Conservation (phyloP, 2,329 filamentous ascomycete species). For the Hymenoscyphus fructigenus region DNA sequence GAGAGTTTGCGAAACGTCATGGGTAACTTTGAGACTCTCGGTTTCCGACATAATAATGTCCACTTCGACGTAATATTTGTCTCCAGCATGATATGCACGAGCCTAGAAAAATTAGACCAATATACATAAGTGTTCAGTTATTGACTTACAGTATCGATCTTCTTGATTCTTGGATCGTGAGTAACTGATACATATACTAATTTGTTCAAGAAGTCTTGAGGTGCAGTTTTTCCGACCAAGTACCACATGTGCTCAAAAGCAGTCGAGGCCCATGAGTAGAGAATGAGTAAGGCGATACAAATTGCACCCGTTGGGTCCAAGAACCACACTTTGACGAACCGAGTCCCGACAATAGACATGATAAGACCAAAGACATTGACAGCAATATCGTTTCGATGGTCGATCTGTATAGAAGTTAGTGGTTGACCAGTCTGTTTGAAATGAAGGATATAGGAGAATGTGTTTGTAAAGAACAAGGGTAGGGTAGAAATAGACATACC, state of each 20-base stretch:
- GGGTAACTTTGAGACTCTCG: constrained; percentile 73
- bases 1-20: constrained; percentile 75
- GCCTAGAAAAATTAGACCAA: constrained; percentile 14
- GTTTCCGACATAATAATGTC: constrained; percentile 80
- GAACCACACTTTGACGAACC: constrained; percentile 68
- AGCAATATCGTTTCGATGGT: constrained; percentile 66
- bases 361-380: constrained; percentile 90
- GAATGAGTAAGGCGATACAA: constrained; percentile 74
- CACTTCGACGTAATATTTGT: constrained; percentile 80
- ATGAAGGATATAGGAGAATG: not conserved
- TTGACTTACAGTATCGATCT: constrained; percentile 71
- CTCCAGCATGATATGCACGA: constrained; percentile 80
- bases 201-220: constrained; percentile 79
- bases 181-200: constrained; percentile 90
- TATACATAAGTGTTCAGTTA: not conserved
- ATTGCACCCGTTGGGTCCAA: constrained; percentile 78
- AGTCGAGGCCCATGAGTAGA: constrained; percentile 75
- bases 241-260: constrained; percentile 77
- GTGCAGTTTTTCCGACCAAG: constrained; percentile 74
- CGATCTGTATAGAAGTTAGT: constrained; percentile 1
- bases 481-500: not conserved
- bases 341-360: constrained; percentile 78
- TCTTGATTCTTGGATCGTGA: constrained; percentile 82
- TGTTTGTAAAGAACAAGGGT: not conserved
- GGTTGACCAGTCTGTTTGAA: too few relatives aligned